A percentile compares a stretch with the other conserved stretches of the same genome.
These are phyloP conservation scores for Viridothelium virens DNA, from an alignment of 495 filamentous ascomycete genomes.

Conservation along the genomic window DNA sequence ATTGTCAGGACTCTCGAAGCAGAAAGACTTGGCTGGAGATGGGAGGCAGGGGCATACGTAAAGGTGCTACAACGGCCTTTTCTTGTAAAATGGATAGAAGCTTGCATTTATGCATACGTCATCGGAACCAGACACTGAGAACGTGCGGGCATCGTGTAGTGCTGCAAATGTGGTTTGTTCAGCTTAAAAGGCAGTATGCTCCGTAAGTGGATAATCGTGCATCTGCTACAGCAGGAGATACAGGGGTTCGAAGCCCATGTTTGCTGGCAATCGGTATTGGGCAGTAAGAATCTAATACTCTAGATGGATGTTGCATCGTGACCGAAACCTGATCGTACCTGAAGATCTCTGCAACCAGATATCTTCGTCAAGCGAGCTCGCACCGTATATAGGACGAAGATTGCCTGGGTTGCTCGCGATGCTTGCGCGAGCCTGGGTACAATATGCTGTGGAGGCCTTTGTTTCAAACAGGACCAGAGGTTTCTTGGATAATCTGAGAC, in stretches of 20 bases:
- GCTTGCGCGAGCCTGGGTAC: background rate
- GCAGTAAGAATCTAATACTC: background rate
- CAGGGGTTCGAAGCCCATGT: background rate
- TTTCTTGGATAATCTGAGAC: background rate
- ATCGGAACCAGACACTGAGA: background rate
- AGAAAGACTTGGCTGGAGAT: constrained; percentile 24
- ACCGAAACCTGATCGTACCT: background rate
- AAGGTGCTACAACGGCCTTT: background rate
- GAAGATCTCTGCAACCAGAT: background rate
- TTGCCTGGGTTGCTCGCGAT: background rate
- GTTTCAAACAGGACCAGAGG: background rate
- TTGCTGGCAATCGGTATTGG: background rate
- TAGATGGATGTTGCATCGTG: background rate
- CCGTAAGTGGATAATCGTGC: background rate
- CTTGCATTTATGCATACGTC: background rate
- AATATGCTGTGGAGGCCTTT: background rate
- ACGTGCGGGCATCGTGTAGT: background rate
- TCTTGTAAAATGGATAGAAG: background rate
- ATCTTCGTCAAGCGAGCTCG: background rate
- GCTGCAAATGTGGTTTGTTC: background rate
- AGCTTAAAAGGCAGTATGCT: background rate
- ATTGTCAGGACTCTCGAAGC: constrained; percentile 31
- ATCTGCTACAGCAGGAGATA: background rate
- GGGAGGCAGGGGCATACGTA: background rate
- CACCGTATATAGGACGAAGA: background rate